These are phyloP conservation scores for Xylaria curta DNA, from an alignment of 495 filamentous ascomycete species.

Conservation along the genomic window DNA sequence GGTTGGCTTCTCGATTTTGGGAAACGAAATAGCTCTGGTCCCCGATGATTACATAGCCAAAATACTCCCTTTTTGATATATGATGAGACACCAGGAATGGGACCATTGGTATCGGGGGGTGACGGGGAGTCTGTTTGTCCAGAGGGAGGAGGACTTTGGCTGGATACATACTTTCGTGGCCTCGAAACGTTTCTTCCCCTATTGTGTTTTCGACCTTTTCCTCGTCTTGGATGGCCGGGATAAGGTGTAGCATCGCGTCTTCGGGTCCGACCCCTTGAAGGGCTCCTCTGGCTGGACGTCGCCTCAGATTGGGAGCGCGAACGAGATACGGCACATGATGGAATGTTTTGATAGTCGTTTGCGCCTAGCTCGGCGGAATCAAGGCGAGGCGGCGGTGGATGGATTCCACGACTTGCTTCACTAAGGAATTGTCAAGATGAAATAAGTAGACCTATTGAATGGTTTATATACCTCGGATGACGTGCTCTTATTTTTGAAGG, in stretches of 20 bases:
- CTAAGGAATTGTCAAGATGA: not conserved
- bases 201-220: not conserved
- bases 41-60: conserved; percentile 25
- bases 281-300: conserved; percentile 1
- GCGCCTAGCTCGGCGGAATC: conserved; percentile 9
- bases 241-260: conserved; percentile 19
- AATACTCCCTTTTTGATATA: conserved; percentile 31
- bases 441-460: not conserved
- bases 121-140: not conserved
- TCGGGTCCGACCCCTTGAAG: not conserved
- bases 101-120: not conserved
- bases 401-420: not conserved
- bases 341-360: not conserved
- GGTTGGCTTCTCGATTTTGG: conserved; percentile 30
- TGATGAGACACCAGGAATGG: not conserved
- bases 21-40: conserved; percentile 29
- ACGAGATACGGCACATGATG: not conserved
- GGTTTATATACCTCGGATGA: not conserved
- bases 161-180: not conserved
- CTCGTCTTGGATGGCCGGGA: not conserved
- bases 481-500: not conserved
- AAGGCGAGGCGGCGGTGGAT: not conserved
- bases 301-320: not conserved
- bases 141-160: not conserved
- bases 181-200: conserved; percentile 2